phyloP scores from a whole-genome alignment of 2,329 filamentous ascomycete species.

The Botryotinia convoluta region DNA sequence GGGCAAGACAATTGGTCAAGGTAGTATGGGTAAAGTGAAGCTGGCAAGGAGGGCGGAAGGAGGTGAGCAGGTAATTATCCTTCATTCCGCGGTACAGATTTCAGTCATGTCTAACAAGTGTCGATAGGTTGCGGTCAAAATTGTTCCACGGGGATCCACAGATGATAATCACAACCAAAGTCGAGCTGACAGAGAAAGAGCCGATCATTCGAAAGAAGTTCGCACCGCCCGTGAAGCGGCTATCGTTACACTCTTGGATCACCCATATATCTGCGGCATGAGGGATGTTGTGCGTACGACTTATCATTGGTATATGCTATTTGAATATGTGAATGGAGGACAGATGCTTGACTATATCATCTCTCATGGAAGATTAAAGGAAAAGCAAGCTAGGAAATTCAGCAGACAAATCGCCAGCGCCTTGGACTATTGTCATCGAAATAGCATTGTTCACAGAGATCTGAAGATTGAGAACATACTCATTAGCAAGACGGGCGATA shows the following conservation, averaged over 20 bases:
- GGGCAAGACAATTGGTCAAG: slow-evolving; percentile 94
- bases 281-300: slow-evolving; percentile 93
- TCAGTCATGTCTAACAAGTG: slow-evolving; percentile 25
- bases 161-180: slow-evolving; percentile 70
- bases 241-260: slow-evolving; percentile 89
- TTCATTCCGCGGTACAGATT: not conserved
- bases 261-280: slow-evolving; percentile 95
- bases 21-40: slow-evolving; percentile 99
- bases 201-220: slow-evolving; percentile 95
- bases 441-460: slow-evolving; percentile 96
- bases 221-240: slow-evolving; percentile 92
- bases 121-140: slow-evolving; percentile 86
- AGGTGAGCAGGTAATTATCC: slow-evolving; percentile 72
- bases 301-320: slow-evolving; percentile 99
- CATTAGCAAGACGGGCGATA: slow-evolving; percentile 98
- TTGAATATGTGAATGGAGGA: slow-evolving; percentile 97
- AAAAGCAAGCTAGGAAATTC: slow-evolving; percentile 97
- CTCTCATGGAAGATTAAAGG: slow-evolving; percentile 93
- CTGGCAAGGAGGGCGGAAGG: slow-evolving; percentile 86
- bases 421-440: slow-evolving; percentile 94
- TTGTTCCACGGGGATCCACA: slow-evolving; percentile 84
- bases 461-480: slow-evolving; percentile 99
- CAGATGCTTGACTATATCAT: slow-evolving; percentile 99
- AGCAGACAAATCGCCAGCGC: slow-evolving; percentile 95
- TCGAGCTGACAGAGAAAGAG: slow-evolving; percentile 75